Base-by-base conservation (phyloP, 371 early-diverging fungal genomes). In the Mortierella sp. region DNA sequence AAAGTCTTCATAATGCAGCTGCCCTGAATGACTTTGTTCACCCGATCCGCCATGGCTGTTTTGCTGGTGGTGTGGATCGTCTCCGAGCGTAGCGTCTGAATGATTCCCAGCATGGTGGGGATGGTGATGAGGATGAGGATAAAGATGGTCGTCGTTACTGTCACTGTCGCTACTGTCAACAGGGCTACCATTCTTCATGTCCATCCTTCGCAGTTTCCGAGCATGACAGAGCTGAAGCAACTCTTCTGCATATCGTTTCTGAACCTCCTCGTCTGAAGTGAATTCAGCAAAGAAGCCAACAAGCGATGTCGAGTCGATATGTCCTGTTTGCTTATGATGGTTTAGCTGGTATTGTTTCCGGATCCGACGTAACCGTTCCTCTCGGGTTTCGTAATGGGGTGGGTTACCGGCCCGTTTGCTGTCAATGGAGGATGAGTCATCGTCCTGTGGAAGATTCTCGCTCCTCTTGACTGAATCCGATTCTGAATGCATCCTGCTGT, bases 1-100 rank as follows among this genome's bases (percentile, higher is more conserved):
- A 73, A 94, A 94, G 67, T 93, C 94, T 53, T 84, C 83, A 75
- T 89, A 91, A 55, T 85, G 86, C 53, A 94, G 84, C 19, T 58
- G 64, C 25, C 66, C 69, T 18, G 51, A 18, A n/a, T 66, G 62
- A 9, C 9, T 37, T 16, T 50, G 50, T 9, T 23, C 21, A 23
- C 53, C 19, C 52, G 71, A 47, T 59, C 60, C 47, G 46, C 7
- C 11, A 19, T 48, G 3, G 37, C 37, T 37, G 9, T 37, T 9
- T 9, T 37, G 37, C 9, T 37, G 37, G 37, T 37, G 37, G 37
- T 3, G 37, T 37, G 3, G 37, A 37, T 37, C 37, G 9, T 3
- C 5, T 9, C 9, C 37, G 37, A 9, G 37, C 9, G 5, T 9
- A 3, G 37, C 5, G 37, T 9, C 37, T 37, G 37, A 37, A 9